These are phyloP conservation scores for Helianthus annuus DNA, from an alignment of 129 eudicot genomes.

Conservation along the genomic window DNA sequence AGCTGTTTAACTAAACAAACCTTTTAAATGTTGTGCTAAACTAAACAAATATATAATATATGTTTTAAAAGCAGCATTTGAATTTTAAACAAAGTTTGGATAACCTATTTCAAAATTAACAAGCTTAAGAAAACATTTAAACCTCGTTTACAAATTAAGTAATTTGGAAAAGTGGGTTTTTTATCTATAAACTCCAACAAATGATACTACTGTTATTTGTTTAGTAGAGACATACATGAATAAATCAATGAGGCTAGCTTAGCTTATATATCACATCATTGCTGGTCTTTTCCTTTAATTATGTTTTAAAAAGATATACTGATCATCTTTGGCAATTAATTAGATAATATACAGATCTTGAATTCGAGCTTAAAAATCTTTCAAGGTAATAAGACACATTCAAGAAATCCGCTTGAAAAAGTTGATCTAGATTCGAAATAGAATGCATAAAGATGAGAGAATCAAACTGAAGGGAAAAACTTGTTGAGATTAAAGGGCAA, in stretches of 20 bases:
- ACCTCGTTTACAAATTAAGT: no score
- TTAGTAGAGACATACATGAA: no score
- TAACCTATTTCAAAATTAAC: no score
- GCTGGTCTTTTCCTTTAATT: neutral
- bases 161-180: no score
- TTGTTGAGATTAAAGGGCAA: slow-evolving; percentile 93
- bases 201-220: no score
- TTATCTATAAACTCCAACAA: no score
- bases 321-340: neutral
- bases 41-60: no score
- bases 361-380: neutral
- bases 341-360: neutral
- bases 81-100: no score
- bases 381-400: neutral
- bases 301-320: neutral
- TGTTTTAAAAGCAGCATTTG: no score
- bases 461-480: slow-evolving; percentile 88
- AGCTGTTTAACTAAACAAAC: no score
- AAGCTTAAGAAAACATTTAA: no score
- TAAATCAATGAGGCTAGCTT: slow-evolving; percentile 17
- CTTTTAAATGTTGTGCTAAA: no score
- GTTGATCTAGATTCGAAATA: slow-evolving; percentile 29
- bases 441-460: slow-evolving; percentile 23
- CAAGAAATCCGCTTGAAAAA: slow-evolving; percentile 16
- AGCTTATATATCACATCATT: slow-evolving; percentile 23